Percentiles rank a stretch among this genome's conserved stretches.
phyloP scores from a whole-genome alignment of 2,329 filamentous ascomycete genomes.

The Aspergillus sp. region DNA sequence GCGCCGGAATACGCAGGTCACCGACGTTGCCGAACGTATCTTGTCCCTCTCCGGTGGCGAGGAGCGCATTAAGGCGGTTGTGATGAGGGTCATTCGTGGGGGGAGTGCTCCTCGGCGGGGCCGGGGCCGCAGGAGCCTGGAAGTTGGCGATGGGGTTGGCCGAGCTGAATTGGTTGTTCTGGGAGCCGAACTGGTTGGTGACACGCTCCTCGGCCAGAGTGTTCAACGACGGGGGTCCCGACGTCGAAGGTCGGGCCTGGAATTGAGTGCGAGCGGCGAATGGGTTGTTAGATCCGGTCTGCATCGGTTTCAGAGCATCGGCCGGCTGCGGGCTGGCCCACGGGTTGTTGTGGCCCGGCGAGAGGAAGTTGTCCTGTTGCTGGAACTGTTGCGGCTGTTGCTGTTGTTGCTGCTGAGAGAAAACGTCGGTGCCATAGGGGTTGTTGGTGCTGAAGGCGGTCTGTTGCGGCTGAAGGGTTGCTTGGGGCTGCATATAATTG shows the following conservation, averaged over 20 bases:
- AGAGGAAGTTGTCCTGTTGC: conserved; percentile 61
- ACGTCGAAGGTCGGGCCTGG: conserved; percentile 52
- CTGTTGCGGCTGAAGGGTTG: conserved; percentile 57
- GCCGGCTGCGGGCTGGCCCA: conserved; percentile 70
- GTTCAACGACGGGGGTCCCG: conserved; percentile 68
- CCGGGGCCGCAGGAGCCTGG: conserved; percentile 38
- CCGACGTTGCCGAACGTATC: conserved; percentile 98
- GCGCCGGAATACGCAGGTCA: conserved; percentile 88
- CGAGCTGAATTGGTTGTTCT: conserved; percentile 25
- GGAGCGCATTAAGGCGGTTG: conserved; percentile 78
- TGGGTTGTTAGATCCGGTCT: conserved; percentile 96
- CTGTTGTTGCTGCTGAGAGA: conserved; percentile 51
- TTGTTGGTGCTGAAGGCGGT: conserved; percentile 58
- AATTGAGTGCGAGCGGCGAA: conserved; percentile 71
- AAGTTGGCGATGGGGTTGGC: conserved; percentile 51
- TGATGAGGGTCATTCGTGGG: conserved; percentile 55
- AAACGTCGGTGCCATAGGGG: conserved; percentile 53
- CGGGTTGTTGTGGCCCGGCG: conserved; percentile 88
- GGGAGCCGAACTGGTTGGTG: conserved; percentile 59
- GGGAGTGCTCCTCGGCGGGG: conserved; percentile 34
- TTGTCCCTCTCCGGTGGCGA: conserved; percentile 85
- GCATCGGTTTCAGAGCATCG: conserved; percentile 72
- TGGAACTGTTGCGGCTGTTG: conserved; percentile 42
- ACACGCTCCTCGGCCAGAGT: conserved; percentile 83
- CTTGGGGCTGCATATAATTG: conserved; percentile 51